These are phyloP conservation scores for Rhodotorula sp. DNA, from an alignment of 1,284 basidiomycete species.

Conservation along the genomic window DNA sequence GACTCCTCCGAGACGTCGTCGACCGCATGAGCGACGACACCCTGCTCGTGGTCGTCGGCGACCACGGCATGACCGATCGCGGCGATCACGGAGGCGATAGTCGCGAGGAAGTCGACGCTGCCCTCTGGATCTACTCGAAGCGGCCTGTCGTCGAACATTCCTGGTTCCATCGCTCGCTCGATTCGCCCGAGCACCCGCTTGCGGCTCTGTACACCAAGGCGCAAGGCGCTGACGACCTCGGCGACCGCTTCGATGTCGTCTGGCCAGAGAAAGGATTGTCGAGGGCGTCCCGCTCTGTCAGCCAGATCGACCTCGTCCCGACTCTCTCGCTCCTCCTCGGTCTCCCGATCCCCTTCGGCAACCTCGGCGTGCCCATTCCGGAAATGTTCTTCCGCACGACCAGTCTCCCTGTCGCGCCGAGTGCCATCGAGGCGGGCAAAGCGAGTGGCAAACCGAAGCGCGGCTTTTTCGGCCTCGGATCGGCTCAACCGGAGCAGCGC, in stretches of 20 bases:
- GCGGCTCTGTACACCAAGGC: constrained; percentile 6
- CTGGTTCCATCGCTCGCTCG: constrained; percentile 32
- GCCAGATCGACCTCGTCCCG: constrained; percentile 94
- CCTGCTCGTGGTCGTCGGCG: constrained; percentile 85
- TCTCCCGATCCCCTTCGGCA: constrained; percentile 92
- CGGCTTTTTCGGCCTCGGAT: constrained; percentile 17
- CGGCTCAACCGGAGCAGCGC: constrained; percentile 10
- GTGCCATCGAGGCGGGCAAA: background rate
- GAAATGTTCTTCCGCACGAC: constrained; percentile 65
- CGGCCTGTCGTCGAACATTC: constrained; percentile 40
- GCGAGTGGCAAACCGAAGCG: constrained; percentile 20
- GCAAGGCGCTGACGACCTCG: constrained; percentile 8
- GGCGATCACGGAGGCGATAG: constrained; percentile 97
- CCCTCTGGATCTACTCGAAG: constrained; percentile 87
- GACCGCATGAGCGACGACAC: constrained; percentile 70
- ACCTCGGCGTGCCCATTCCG: constrained; percentile 85
- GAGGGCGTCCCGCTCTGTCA: constrained; percentile 61
- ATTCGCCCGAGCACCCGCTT: constrained; percentile 26
- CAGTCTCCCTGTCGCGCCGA: constrained; percentile 25
- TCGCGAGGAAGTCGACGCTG: constrained; percentile 78
- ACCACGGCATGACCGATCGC: constrained; percentile 94
- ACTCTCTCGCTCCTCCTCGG: constrained; percentile 88
- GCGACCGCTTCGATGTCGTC: constrained; percentile 26
- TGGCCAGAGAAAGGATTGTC: constrained; percentile 46
- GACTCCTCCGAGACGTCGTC: constrained; percentile 71